Evolutionary conservation across 306 rosid species (phyloP).

Genomic region (Prunus kanzakura): DNA sequence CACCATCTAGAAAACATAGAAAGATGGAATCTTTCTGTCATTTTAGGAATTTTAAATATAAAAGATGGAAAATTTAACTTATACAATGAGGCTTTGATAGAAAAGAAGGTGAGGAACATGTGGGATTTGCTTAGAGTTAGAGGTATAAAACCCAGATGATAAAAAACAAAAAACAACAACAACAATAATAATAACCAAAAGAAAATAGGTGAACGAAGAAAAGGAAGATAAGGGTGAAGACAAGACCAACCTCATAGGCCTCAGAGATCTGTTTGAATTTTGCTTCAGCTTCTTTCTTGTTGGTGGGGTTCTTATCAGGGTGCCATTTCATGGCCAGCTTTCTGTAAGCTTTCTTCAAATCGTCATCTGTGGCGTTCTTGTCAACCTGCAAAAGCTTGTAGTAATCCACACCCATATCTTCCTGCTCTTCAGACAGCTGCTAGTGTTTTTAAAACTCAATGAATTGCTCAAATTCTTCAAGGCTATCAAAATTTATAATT

Average conservation of each 20-base stretch:
- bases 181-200: not conserved
- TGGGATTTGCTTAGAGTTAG: no score
- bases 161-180: not conserved
- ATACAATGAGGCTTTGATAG: not conserved
- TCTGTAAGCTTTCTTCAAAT: no score
- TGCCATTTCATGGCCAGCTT: no score
- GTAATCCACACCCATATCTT: slow-evolving; percentile 74
- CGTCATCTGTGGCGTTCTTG: slow-evolving; percentile 39
- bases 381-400: slow-evolving; percentile 74
- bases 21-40: not conserved
- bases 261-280: no score
- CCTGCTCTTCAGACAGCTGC: not conserved
- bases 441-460: not conserved
- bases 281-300: no score
- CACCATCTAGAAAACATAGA: no score
- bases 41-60: not conserved
- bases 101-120: no score
- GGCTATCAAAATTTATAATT: not conserved
- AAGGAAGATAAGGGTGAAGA: no score
- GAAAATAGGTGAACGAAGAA: not conserved
- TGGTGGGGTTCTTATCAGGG: no score
- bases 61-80: not conserved
- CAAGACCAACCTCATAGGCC: no score
- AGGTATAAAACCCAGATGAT: no score
- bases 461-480: not conserved